A percentile compares a stretch with the other conserved stretches of the same genome.
Evolutionary conservation across 352 stramenopile genomes (phyloP).

Genomic region (Phytophthora sp.): DNA sequence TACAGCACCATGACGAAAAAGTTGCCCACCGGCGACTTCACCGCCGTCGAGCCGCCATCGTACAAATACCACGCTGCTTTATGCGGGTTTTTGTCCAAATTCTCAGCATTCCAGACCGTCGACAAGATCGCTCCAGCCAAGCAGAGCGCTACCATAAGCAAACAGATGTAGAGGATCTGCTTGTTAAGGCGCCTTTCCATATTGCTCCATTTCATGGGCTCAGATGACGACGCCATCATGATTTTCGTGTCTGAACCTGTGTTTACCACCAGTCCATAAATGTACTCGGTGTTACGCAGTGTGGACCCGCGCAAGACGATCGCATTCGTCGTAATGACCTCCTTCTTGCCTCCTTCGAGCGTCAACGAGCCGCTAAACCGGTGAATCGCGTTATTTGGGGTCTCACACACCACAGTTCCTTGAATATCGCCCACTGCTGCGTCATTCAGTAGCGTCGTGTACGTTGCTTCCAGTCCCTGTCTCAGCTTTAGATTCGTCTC

Average conservation of each 20-base stretch:
- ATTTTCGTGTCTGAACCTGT: slow-evolving; percentile 91
- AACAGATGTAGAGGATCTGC: slow-evolving; percentile 87
- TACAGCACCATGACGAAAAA: slow-evolving; percentile 93
- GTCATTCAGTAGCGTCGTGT: slow-evolving; percentile 66
- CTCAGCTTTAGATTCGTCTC: slow-evolving; percentile 94
- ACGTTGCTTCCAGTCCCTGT: slow-evolving; percentile 79
- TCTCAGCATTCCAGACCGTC: slow-evolving; percentile 69
- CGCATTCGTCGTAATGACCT: slow-evolving; percentile 79
- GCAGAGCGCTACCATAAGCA: slow-evolving; percentile 81
- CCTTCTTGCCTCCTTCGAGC: slow-evolving; percentile 60
- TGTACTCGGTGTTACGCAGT: slow-evolving; percentile 92
- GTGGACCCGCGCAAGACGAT: slow-evolving; percentile 89
- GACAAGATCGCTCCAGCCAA: slow-evolving; percentile 67
- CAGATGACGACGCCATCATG: slow-evolving; percentile 86
- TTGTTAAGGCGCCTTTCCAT: slow-evolving; percentile 83
- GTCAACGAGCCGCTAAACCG: slow-evolving; percentile 89
- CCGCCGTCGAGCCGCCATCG: slow-evolving; percentile 49
- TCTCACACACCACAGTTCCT: slow-evolving; percentile 78
- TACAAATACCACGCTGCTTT: slow-evolving; percentile 78
- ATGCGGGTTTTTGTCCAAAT: slow-evolving; percentile 47
- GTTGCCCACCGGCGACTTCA: slow-evolving; percentile 67
- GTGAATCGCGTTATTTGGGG: slow-evolving; percentile 92
- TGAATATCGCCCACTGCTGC: slow-evolving; percentile 54
- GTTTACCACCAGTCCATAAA: slow-evolving; percentile 93
- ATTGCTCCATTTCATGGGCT: slow-evolving; percentile 89